Percentiles rank a stretch among this genome's conserved stretches.
Evolutionary conservation across 345 rosid genomes (phyloP).

Genomic region (Passiflora organensis): DNA sequence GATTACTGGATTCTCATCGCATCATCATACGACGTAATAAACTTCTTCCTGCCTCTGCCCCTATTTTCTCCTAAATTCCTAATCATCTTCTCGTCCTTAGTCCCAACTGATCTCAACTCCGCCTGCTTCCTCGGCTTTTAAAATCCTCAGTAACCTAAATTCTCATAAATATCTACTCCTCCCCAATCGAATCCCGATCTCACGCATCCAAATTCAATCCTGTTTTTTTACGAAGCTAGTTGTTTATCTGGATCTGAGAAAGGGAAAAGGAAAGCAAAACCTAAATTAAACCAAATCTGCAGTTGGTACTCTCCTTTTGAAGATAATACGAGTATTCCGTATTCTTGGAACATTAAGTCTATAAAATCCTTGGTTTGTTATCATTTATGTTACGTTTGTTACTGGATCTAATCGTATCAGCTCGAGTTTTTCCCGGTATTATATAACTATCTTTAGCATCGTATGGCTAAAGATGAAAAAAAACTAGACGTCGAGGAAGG

Average conservation of each 20-base stretch:
- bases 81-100: neutral
- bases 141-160: neutral
- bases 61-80: too few relatives aligned
- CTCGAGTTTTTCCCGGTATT: neutral
- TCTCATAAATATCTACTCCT: too few relatives aligned
- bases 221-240: too few relatives aligned
- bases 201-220: too few relatives aligned
- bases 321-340: too few relatives aligned
- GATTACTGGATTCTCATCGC: conserved; percentile 29
- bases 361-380: neutral
- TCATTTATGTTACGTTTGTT: neutral
- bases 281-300: conserved; percentile 10
- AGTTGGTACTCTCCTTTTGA: too few relatives aligned
- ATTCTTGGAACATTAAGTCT: too few relatives aligned
- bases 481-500: conserved; percentile 73
- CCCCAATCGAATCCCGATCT: too few relatives aligned
- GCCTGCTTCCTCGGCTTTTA: neutral
- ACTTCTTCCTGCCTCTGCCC: conserved; percentile 7
- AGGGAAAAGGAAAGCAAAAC: neutral
- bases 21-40: conserved; percentile 2
- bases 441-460: conserved; percentile 23
- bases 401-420: neutral
- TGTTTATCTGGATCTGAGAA: too few relatives aligned
- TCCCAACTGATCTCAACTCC: neutral
- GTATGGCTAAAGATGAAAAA: neutral